A percentile compares a stretch with the other conserved stretches of the same genome.
Evolutionary conservation across 2,329 filamentous ascomycete genomes (phyloP).

Genomic region (Fusarium hostae): DNA sequence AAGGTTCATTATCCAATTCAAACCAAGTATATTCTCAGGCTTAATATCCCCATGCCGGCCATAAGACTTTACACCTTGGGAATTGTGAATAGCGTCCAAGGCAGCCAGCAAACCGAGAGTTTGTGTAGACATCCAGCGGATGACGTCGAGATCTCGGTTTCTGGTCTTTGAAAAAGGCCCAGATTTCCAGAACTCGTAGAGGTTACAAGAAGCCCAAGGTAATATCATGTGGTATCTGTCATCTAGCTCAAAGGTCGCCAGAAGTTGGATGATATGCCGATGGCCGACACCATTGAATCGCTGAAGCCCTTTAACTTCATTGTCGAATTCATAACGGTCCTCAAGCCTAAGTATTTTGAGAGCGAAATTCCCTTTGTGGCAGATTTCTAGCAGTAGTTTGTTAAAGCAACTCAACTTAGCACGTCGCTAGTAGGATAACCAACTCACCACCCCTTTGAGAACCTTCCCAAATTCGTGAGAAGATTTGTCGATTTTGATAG

Average conservation of each 20-base stretch:
- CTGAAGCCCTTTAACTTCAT: neutral
- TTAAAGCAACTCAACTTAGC: neutral
- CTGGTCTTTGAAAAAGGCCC: neutral
- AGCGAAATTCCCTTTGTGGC: neutral
- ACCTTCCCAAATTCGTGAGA: neutral
- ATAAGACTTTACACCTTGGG: neutral
- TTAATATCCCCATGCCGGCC: neutral
- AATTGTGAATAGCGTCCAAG: neutral
- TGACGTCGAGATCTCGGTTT: neutral
- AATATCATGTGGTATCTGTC: neutral
- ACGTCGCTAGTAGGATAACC: rapidly evolving
- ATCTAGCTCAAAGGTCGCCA: neutral
- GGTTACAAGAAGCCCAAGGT: neutral
- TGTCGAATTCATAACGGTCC: neutral
- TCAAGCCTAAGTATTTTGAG: neutral
- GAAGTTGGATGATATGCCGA: neutral
- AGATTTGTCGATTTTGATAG: neutral
- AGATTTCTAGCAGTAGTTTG: neutral
- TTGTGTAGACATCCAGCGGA: neutral
- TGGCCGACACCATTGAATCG: neutral
- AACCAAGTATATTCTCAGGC: neutral
- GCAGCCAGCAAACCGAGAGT: neutral
- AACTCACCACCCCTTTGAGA: neutral
- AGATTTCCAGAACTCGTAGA: neutral
- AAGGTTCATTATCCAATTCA: neutral